Base-by-base conservation (phyloP, 2,329 filamentous ascomycete genomes). In the Botrytis cinerea region DNA sequence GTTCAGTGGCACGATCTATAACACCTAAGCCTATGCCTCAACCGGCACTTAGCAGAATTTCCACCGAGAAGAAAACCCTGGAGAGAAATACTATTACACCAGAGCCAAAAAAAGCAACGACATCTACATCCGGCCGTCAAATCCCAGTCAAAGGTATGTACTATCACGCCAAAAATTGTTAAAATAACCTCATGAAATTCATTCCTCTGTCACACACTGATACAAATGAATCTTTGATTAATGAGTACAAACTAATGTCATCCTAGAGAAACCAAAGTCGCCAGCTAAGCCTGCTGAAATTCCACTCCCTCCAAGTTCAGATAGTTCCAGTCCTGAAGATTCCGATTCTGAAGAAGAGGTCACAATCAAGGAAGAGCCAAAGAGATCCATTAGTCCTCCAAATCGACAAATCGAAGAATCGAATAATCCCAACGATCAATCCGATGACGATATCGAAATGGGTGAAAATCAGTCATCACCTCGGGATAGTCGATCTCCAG, bases 401-500 rank as follows among this genome's bases (percentile, higher is more conserved):
- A n/a, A 25, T 40, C 35, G 45, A 40, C 62, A 45, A 48, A 32
- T 40, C 8, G 71, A 60, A 32, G 32, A 38, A 22, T 2, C 61
- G 25, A 54, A 72, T 4, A 25, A 28, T 25, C 14, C 4, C 28
- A 57, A 71, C 25, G 35, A 40, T 9, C 60, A 63, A 51, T 74
- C 70, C 5, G 73, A 77, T 12, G 74, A 73, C 10, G 68, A 75
- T 69, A 12, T 69, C 14, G 75, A 76, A 46, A 74, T 71, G 40
- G 74, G 76, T 38, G 78, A 77, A 45, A 74, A 76, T 18, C 76
- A 75, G 16, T 77, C 76, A 18, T 77, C 77, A 6, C 72, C 61
- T 16, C 75, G 78, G 1, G 78, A 80, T 40, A 80, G 78, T 73
- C 78, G 79, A 61, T 80, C 79, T 35, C 79, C 79, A 28, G 74